Base-by-base conservation (phyloP, 805 yeast genomes). In the Candida vartiovaarae region DNA sequence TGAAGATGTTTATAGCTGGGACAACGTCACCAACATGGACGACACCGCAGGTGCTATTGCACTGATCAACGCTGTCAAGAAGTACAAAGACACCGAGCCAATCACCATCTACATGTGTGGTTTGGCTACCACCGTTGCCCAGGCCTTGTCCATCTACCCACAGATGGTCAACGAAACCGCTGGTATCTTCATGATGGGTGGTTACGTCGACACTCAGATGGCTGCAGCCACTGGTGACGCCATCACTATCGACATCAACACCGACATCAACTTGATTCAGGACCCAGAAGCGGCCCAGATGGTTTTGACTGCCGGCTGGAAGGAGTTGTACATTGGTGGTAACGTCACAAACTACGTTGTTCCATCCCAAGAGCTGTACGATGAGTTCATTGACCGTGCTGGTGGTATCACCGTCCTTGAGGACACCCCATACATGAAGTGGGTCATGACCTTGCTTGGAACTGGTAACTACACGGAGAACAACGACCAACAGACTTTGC, bases 201-300 rank as follows among this genome's bases (percentile, higher is more conserved):
- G 72, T 23, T 70, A 65, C 52, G 57, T 67, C 41, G 74, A 70
- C 54, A 62, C 52, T 35, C 72, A 68, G 53, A 63, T 61, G 41
- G 66, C 65, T 4, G 65, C 63, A 40, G 67, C 64, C 30, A 50
- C 55, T 11, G 65, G 63, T 34, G 39, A 53, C 32, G 45, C 63
- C 29, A 57, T 62, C 36, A 55, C 63, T 24, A 59, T 62, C 39
- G 72, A 68, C 48, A 57, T 68, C 49, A 64, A 66, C 57, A 66
- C 71, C 33, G 73, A 70, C 49, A 66, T 70, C 55, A 68, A 70
- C 55, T 52, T 68, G 41, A 66, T 68, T 46, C 66, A 64, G 49
- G 74, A 68, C 50, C 72, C 74, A 10, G 74, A 68, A 53, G 73
- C 70, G 15, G 72, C 74, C 31, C 70, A 68, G 52, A 66, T 65